A percentile compares a stretch with the other conserved stretches of the same genome.
phyloP scores from a whole-genome alignment of 768 basidiomycete genomes.

The Boletus subparvulus region DNA sequence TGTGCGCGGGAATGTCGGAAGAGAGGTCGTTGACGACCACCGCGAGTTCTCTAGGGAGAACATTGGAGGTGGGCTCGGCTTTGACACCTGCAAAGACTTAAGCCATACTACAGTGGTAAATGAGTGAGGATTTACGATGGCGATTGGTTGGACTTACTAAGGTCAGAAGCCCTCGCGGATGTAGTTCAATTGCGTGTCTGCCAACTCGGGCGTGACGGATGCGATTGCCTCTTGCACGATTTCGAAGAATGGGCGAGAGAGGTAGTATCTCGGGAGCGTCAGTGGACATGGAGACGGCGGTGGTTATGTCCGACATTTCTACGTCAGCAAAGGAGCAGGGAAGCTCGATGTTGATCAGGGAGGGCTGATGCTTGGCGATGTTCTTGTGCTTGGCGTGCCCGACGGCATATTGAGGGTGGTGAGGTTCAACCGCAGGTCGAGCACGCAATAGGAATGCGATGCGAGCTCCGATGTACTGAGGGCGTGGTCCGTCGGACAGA shows the following conservation, averaged over 20 bases:
- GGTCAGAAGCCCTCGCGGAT: conserved; percentile 32
- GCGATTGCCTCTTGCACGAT: conserved; percentile 14
- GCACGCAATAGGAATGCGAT: too few species aligned
- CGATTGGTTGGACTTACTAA: conserved; percentile 11
- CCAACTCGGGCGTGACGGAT: conserved; percentile 28
- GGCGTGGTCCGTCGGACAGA: too few species aligned
- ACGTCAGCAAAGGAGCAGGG: too few species aligned
- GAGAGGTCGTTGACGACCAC: conserved; percentile 30
- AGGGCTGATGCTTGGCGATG: conserved; percentile 2
- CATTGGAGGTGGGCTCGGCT: conserved; percentile 13
- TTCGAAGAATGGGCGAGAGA: conserved; percentile 19
- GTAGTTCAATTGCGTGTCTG: conserved; percentile 21
- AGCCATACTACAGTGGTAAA: conserved; percentile 24
- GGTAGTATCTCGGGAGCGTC: conserved; percentile 22
- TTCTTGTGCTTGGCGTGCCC: conserved; percentile 41
- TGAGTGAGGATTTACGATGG: conserved; percentile 7
- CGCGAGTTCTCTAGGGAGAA: conserved; percentile 30
- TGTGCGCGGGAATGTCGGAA: conserved; percentile 32
- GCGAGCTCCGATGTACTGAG: too few species aligned
- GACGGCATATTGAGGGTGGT: conserved; percentile 22
- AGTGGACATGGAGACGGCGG: background rate
- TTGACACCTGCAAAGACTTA: conserved; percentile 30
- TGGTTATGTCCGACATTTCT: too few species aligned
- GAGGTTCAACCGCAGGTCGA: too few species aligned
- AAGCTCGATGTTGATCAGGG: background rate